Evolutionary conservation across 2,329 filamentous ascomycete species (phyloP).

Genomic region (Trichoderma afroharzianum): DNA sequence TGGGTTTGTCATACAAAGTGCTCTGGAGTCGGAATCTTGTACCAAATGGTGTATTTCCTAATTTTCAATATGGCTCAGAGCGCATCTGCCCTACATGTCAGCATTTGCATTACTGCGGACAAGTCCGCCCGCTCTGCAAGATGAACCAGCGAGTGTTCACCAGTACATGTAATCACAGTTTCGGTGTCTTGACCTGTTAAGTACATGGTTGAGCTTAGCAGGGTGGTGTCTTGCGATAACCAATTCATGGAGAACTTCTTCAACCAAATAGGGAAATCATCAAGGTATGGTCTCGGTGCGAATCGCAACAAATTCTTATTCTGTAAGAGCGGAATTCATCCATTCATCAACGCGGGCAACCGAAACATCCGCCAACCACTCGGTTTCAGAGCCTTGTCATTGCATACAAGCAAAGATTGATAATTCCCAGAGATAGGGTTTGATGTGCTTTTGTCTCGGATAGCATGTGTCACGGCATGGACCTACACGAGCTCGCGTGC

Average conservation of each 20-base stretch:
- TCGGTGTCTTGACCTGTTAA: neutral
- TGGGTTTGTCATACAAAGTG: neutral
- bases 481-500: constrained; percentile 19
- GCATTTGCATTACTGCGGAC: neutral
- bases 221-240: neutral
- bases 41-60: neutral
- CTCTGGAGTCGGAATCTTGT: neutral
- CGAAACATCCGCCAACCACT: constrained; percentile 16
- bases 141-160: neutral
- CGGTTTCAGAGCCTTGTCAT: constrained; percentile 11
- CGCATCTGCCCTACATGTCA: neutral
- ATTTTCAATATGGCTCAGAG: neutral
- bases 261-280: neutral
- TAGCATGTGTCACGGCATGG: constrained; percentile 12
- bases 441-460: constrained; percentile 18
- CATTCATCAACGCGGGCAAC: constrained; percentile 3
- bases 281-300: neutral
- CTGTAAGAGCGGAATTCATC: neutral
- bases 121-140: neutral
- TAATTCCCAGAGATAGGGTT: constrained; percentile 17
- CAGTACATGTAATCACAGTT: neutral
- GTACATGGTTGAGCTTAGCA: neutral
- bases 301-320: constrained; percentile 9
- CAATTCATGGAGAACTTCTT: neutral
- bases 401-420: neutral